Evolutionary conservation across 2,329 filamentous ascomycete genomes (phyloP).

Genomic region (Penicillium nordicum): DNA sequence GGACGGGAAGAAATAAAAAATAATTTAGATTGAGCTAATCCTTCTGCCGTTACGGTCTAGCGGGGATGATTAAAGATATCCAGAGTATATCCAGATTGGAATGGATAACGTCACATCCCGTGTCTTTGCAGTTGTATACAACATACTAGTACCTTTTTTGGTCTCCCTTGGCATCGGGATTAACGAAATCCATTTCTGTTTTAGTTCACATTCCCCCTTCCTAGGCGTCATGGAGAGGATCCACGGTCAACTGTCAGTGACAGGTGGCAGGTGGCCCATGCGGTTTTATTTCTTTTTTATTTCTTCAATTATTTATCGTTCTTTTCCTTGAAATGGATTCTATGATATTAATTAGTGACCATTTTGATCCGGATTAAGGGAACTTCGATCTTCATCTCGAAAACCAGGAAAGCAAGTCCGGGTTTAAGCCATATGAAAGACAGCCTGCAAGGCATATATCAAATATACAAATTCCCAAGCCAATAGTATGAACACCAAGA

Average conservation of each 20-base stretch:
- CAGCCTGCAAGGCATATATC: background rate
- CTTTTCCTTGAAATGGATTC: background rate
- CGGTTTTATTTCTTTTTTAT: background rate
- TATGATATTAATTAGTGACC: background rate
- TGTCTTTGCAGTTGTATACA: background rate
- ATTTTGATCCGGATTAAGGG: background rate
- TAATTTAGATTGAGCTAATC: conserved; percentile 14
- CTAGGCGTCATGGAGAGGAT: conserved; percentile 8
- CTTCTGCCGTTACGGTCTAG: background rate
- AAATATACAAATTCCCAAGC: background rate
- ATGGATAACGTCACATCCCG: conserved; percentile 12
- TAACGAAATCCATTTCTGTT: background rate
- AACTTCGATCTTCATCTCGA: background rate
- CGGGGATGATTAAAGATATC: background rate
- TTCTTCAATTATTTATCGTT: background rate
- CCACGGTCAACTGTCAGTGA: conserved; percentile 17
- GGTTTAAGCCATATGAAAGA: background rate
- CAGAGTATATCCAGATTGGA: background rate
- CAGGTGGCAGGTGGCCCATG: conserved; percentile 26
- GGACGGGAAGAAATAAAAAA: conserved; percentile 16
- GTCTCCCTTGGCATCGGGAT: background rate
- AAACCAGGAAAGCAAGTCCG: background rate
- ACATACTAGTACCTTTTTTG: background rate
- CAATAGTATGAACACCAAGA: conserved; percentile 1
- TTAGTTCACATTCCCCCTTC: background rate